Percentiles rank a stretch among this genome's conserved stretches.
Conservation (phyloP, 306 rosid genomes). For the Datisca glomerata region DNA sequence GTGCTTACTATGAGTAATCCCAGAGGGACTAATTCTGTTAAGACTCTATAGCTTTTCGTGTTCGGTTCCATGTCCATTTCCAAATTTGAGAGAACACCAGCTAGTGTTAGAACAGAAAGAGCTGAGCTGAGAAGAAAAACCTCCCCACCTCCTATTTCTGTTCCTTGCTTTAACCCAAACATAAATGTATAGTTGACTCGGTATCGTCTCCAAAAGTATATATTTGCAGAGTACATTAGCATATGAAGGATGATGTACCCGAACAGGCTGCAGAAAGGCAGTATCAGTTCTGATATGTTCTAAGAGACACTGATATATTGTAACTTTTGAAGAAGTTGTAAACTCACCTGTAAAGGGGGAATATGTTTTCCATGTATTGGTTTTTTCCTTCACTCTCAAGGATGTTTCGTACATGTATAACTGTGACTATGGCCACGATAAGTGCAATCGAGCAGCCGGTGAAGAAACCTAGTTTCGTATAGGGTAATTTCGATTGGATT, state of each 20-base stretch:
- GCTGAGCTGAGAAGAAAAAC: conserved; percentile 36
- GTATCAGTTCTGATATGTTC: background rate
- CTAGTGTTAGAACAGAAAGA: conserved; percentile 29
- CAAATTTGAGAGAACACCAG: conserved; percentile 37
- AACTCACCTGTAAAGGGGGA: conserved; percentile 64
- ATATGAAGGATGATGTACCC: conserved; percentile 57
- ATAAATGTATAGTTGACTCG: conserved; percentile 64
- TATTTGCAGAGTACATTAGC: conserved; percentile 33
- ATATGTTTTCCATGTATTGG: conserved; percentile 45
- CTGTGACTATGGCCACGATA: conserved; percentile 29
- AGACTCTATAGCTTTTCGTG: conserved; percentile 13
- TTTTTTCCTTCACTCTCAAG: conserved; percentile 13
- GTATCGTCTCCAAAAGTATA: conserved; percentile 59
- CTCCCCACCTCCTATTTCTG: conserved; percentile 49
- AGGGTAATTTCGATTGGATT: background rate
- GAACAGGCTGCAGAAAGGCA: conserved; percentile 39
- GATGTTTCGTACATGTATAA: conserved; percentile 47
- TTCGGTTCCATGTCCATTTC: conserved; percentile 35
- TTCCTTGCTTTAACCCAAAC: conserved; percentile 68
- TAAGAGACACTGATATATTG: too few species aligned
- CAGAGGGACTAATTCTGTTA: conserved; percentile 53
- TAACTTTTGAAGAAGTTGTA: background rate
- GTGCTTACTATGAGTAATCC: conserved; percentile 39
- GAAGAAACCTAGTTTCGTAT: conserved; percentile 23
- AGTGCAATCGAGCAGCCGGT: conserved; percentile 46